Evolutionary conservation across 371 early-diverging fungal species (phyloP), one percentile per base, ranked within the genome.

Genomic region (Rhizopus stolonifer): DNA sequence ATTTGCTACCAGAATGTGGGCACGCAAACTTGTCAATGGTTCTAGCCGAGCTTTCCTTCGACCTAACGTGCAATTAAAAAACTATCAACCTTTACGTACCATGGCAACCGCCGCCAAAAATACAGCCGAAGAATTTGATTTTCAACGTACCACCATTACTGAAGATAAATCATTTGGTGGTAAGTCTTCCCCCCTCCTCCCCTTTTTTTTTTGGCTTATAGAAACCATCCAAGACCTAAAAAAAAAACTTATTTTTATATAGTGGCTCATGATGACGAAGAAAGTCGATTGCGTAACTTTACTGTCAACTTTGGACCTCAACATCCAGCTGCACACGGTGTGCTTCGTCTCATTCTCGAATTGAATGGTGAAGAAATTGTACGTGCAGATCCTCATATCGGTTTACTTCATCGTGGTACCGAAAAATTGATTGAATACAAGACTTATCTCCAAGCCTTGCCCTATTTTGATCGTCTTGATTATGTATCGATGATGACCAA

Each of bases 241-340:
- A n/a, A n/a, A n/a, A n/a, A n/a, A n/a, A n/a, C n/a, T n/a, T n/a
- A n/a, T 51, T 17, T 44, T 49, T 42, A 14, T 32, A 24, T 60
- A 78, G 74, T 46, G 46, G 64, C 65, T 24, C 67, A 69, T 7
- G 77, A 80, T 19, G 76, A 74, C 39, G 81, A 80, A 23, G 85
- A 83, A 44, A 73, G 74, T 54, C 82, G 77, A 60, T 61, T 82
- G 61, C 82, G 82, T 57, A 82, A 89, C 64, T 92, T 87, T 71
- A 92, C 96, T 32, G 84, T 98, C 80, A 98, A 98, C 83, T 96
- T 98, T 76, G 98, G 98, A 48, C 98, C 98, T 39, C 97, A 98
- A 80, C 98, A 98, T 83, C 98, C 98, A 23, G 98, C 98, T 34
- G 98, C 98, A 51, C 98, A 98, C 91, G 98, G 98, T 66, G 98